phyloP scores from a whole-genome alignment of 768 basidiomycete genomes.

The Russula lepida region DNA sequence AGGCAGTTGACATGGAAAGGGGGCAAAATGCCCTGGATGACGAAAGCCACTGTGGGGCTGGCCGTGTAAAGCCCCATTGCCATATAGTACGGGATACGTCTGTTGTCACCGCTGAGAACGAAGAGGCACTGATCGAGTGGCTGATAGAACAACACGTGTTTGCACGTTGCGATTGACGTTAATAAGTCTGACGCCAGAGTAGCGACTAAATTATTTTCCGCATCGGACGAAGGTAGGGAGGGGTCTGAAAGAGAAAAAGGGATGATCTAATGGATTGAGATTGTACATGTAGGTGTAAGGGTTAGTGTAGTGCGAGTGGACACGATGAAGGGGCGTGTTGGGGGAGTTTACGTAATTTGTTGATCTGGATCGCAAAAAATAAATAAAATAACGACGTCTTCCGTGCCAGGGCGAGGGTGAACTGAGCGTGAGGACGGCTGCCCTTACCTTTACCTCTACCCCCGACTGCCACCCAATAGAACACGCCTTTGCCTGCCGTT shows the following conservation, averaged over 20 bases:
- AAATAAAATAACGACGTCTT: neutral
- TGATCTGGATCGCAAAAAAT: neutral
- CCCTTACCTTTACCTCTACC: conserved; percentile 29
- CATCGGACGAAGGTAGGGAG: neutral
- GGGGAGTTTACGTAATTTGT: conserved; percentile 15
- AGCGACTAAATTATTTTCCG: neutral
- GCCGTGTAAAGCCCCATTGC: neutral
- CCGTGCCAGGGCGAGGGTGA: neutral
- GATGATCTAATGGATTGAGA: neutral
- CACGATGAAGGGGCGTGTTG: conserved; percentile 14
- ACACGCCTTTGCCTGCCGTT: conserved; percentile 17
- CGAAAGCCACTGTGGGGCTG: neutral
- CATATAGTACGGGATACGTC: neutral
- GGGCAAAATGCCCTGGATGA: neutral
- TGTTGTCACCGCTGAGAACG: neutral
- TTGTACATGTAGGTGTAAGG: neutral
- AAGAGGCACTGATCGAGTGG: conserved; percentile 13
- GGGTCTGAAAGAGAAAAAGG: neutral
- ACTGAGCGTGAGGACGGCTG: neutral
- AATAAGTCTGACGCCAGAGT: neutral
- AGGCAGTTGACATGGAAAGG: conserved; percentile 4
- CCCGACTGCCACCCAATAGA: conserved; percentile 29
- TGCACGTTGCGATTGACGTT: conserved; percentile 10
- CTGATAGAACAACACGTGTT: conserved; percentile 12
- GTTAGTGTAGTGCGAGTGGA: neutral